Percentiles rank a stretch among this genome's conserved stretches.
These are phyloP conservation scores for Zangia roseola DNA, from an alignment of 768 basidiomycete species.

Conservation along the genomic window DNA sequence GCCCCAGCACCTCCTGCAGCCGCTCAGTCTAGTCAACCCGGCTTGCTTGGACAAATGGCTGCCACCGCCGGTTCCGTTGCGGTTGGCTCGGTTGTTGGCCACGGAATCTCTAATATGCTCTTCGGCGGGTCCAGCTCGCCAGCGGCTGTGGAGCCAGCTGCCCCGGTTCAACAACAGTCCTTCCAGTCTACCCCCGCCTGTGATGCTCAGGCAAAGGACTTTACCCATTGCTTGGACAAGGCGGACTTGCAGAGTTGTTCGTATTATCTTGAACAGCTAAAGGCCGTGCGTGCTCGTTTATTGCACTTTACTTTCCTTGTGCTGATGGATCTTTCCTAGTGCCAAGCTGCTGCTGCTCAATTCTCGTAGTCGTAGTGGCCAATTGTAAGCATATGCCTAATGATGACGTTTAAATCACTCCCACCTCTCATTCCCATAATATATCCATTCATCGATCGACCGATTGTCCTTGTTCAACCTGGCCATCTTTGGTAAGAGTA, in stretches of 20 bases:
- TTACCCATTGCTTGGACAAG: slow-evolving; percentile 82
- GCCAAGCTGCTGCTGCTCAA: slow-evolving; percentile 71
- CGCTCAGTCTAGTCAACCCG: slow-evolving; percentile 53
- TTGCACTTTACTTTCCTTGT: slow-evolving; percentile 2
- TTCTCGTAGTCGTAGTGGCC: slow-evolving; percentile 36
- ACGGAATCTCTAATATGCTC: slow-evolving; percentile 87
- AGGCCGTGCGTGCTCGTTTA: slow-evolving; percentile 60
- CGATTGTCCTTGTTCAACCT: neutral
- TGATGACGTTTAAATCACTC: slow-evolving; percentile 5
- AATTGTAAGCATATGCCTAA: slow-evolving; percentile 5
- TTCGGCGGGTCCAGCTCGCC: slow-evolving; percentile 65
- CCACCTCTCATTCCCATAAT: slow-evolving; percentile 8
- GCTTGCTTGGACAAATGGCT: slow-evolving; percentile 82
- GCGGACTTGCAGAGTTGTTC: slow-evolving; percentile 76
- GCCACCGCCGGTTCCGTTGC: slow-evolving; percentile 91
- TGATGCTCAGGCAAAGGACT: slow-evolving; percentile 83
- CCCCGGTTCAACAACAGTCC: slow-evolving; percentile 46
- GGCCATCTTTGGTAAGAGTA: neutral
- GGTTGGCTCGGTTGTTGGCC: slow-evolving; percentile 82
- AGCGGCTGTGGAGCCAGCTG: slow-evolving; percentile 46
- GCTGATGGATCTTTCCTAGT: slow-evolving; percentile 39
- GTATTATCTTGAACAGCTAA: slow-evolving; percentile 87
- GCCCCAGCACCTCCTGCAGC: slow-evolving; percentile 40
- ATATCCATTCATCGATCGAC: neutral
- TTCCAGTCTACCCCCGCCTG: slow-evolving; percentile 53